Evolutionary conservation across 768 basidiomycete genomes (phyloP).

Genomic region (Auricularia cornea): DNA sequence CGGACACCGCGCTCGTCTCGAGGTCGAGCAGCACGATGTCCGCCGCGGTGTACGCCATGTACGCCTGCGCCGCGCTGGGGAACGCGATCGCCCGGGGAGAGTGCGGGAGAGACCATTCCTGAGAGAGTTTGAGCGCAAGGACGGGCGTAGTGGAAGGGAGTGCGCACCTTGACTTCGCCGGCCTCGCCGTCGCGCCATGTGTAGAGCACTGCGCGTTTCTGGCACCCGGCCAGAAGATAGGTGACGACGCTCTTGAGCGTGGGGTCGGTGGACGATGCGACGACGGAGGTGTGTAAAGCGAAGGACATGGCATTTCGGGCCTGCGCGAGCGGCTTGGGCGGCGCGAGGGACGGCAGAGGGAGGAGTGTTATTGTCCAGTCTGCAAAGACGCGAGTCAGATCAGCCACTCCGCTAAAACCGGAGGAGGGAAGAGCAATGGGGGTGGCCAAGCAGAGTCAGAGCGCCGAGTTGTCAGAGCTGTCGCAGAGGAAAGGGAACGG

Average conservation of each 20-base stretch:
- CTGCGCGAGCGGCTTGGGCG: slow-evolving; percentile 63
- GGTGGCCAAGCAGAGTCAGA: too few relatives aligned
- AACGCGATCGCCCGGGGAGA: slow-evolving; percentile 83
- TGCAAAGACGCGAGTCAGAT: slow-evolving; percentile 21
- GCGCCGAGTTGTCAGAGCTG: too few relatives aligned
- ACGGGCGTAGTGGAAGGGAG: not conserved
- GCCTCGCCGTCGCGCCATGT: slow-evolving; percentile 80
- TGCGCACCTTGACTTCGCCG: slow-evolving; percentile 56
- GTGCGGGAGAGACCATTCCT: slow-evolving; percentile 83
- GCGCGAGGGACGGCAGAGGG: slow-evolving; percentile 63
- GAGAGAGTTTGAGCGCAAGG: slow-evolving; percentile 3
- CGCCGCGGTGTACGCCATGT: slow-evolving; percentile 74
- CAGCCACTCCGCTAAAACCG: not conserved
- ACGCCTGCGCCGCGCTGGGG: slow-evolving; percentile 47
- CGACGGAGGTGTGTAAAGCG: slow-evolving; percentile 55
- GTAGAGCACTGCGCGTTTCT: slow-evolving; percentile 76
- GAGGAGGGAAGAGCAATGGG: too few relatives aligned
- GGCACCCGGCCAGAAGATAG: slow-evolving; percentile 74
- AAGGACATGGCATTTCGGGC: slow-evolving; percentile 82
- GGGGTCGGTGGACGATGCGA: slow-evolving; percentile 29
- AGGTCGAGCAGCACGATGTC: slow-evolving; percentile 71
- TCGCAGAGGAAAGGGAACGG: too few relatives aligned
- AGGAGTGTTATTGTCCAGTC: slow-evolving; percentile 69
- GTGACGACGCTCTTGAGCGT: slow-evolving; percentile 46
- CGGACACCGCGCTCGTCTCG: slow-evolving; percentile 45